Base-by-base conservation (phyloP, 2,329 filamentous ascomycete species). In the Xylaria sp. region DNA sequence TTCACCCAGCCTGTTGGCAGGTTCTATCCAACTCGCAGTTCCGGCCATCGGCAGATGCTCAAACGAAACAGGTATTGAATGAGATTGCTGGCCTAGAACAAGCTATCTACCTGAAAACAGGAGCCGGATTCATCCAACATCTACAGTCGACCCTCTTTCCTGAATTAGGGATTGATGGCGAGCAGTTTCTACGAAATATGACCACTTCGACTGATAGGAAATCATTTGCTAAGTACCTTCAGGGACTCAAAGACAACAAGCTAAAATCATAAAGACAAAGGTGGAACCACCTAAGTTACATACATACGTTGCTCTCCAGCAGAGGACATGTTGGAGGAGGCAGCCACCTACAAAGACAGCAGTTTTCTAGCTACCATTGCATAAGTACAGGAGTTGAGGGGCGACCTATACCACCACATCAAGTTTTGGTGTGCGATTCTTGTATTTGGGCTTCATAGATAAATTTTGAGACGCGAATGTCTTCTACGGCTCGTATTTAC, bases 61-160 rank as follows among this genome's bases (percentile, higher is more conserved):
- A 97, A 81, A 92, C 92, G 39, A 92, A 92, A 78, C 91, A 94
- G 79, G 92, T 97, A 0, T 86, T 99, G 45, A 90, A 89, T 63
- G 96, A 99, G 82, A 93, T 97, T 70, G 94, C 94, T 2, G 88
- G 86, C 2, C 82, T 99, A 67, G 94, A 99, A 80, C 93, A 96
- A 80, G 91, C 88, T 41, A 96, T 99, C 70, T 95, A 97, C 77
- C 86, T 88, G 73, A 98, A 98, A 83, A 95, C 93, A 13, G 96
- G 96, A 30, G 88, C 92, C 60, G 86, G 89, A 64, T 98, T 97
- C 78, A 86, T 95, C 28, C 86, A 87, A 68, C 87, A 92, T 74
- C 80, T 95, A 55, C 88, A 89, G 72, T 82, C 83, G 18, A 83
- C 83, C 1, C 86, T 94, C 65, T 88, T 94, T 72, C 85, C 88